Evolutionary conservation across 371 early-diverging fungal genomes (phyloP), one percentile per base, ranked within the genome.

Genomic region (Encephalitozoon hellem): DNA sequence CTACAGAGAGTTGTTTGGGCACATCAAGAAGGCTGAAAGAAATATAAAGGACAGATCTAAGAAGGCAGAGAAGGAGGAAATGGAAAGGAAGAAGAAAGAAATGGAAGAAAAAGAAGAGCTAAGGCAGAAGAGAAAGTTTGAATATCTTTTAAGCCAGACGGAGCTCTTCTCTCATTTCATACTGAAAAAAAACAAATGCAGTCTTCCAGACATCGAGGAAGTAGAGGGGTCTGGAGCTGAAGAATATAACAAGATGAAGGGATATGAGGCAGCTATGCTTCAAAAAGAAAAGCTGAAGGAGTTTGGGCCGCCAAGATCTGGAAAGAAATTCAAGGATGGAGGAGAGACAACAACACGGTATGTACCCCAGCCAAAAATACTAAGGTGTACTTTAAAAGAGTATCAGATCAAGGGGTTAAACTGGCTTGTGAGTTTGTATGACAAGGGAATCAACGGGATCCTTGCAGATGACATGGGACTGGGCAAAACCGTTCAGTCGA

Each of bases 391-490:
- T 75, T 87, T 95, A 11, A 93, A 92, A 80, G 88, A 89, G 45
- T 83, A 97, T 83, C 97, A 99, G 84, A 84, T 96, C 55, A 92
- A 95, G 84, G 99, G 99, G 23, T 87, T 99, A 26, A 94, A 93
- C 82, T 99, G 99, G 99, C 88, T 99, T 15, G 90, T 91, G 26
- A 93, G 91, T 81, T 83, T 95, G 80, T 94, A 94, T 79, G 92
- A 94, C 71, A 92, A 93, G 79, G 94, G 94, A 66, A 94, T 96
- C 83, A 95, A 94, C 84, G 93, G 95, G 67, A 94, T 96, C 79
- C 84, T 95, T 39, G 94, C 95, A 1, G 94, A 94, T 82, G 94
- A 94, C 84, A 96, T 96, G 96, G 97, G 94, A 42, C 84, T 94
- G 8, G 94, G 93, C 21, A 93, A 99, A 86, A 95, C 97, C 0